These are phyloP conservation scores for Tillandsia leiboldiana DNA, from an alignment of 176 grass and related monocot species.

Conservation along the genomic window DNA sequence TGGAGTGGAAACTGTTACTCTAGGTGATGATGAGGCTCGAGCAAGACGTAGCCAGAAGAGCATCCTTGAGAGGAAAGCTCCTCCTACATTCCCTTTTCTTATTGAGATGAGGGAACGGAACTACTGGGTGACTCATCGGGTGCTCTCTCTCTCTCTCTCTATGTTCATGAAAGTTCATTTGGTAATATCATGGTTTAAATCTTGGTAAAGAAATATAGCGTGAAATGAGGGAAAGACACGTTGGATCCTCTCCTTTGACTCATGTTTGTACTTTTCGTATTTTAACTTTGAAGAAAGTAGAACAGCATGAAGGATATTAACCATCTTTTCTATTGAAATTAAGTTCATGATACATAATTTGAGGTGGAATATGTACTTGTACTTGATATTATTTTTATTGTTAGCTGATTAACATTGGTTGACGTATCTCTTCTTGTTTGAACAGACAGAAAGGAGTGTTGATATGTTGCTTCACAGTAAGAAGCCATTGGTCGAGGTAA, in stretches of 20 bases:
- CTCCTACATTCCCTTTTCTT: slow-evolving; percentile 90
- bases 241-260: neutral
- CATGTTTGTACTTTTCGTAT: neutral
- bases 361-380: too few relatives aligned
- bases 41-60: slow-evolving; percentile 86
- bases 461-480: slow-evolving; percentile 86
- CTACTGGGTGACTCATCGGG: slow-evolving; percentile 85
- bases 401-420: neutral
- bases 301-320: neutral
- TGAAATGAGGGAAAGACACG: too few relatives aligned
- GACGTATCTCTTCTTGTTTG: slow-evolving; percentile 14
- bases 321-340: neutral
- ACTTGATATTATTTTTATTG: too few relatives aligned
- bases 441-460: slow-evolving; percentile 91
- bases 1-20: slow-evolving; percentile 88
- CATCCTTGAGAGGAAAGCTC: slow-evolving; percentile 78
- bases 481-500: slow-evolving; percentile 89
- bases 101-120: slow-evolving; percentile 95
- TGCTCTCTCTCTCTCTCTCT: slow-evolving; percentile 26
- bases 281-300: neutral
- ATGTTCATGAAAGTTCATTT: slow-evolving; percentile 5
- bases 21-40: slow-evolving; percentile 88
- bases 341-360: neutral
- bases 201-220: neutral
- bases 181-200: slow-evolving; percentile 5